Conservation (phyloP, 306 rosid genomes). For the Datisca glomerata region DNA sequence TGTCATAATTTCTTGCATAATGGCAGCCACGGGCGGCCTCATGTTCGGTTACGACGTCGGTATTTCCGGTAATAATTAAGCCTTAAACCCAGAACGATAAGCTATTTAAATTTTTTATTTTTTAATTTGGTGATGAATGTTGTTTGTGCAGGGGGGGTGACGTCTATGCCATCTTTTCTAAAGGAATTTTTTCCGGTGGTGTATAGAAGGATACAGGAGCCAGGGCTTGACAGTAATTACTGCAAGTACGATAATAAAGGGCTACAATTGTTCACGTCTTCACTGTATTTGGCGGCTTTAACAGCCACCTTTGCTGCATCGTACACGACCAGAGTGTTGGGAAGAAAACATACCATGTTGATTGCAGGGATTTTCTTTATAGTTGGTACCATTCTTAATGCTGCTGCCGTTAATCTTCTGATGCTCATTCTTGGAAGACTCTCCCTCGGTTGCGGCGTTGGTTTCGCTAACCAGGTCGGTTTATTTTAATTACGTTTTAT, state of each 20-base stretch:
- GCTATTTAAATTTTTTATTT: no score
- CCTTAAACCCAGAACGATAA: no score
- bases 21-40: no score
- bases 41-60: no score
- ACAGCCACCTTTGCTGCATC: conserved; percentile 47
- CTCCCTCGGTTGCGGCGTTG: conserved; percentile 61
- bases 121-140: no score
- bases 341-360: conserved; percentile 50
- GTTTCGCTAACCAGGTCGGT: conserved; percentile 71
- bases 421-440: conserved; percentile 51
- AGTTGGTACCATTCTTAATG: conserved; percentile 32
- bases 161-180: conserved; percentile 40
- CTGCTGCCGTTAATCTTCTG: conserved; percentile 17
- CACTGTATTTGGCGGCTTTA: conserved; percentile 55
- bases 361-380: conserved; percentile 48
- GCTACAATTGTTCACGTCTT: conserved; percentile 60
- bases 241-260: conserved; percentile 55
- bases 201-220: conserved; percentile 5
- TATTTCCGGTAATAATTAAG: no score
- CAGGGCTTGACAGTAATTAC: conserved; percentile 22
- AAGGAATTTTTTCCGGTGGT: conserved; percentile 43
- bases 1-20: no score
- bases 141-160: conserved; percentile 45
- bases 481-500: no score
- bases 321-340: conserved; percentile 23